phyloP scores from a whole-genome alignment of 352 stramenopile species.

The Phytophthora syringae region DNA sequence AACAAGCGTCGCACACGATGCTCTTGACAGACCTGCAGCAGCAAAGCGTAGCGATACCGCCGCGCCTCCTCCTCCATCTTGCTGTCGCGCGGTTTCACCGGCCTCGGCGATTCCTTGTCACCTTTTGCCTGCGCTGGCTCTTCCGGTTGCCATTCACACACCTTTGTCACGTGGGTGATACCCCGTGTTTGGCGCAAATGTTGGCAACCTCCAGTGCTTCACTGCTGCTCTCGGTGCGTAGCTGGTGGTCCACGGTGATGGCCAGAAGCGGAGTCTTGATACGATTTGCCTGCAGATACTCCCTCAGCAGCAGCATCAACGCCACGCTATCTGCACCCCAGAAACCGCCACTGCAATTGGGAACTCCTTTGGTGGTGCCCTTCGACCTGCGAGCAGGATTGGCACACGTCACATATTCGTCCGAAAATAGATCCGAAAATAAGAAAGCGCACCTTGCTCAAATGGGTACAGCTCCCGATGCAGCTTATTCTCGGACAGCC shows the following conservation, averaged over 20 bases:
- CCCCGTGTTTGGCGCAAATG: conserved; percentile 49
- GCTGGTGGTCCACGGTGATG: conserved; percentile 81
- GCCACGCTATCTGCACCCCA: conserved; percentile 85
- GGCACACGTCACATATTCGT: conserved; percentile 16
- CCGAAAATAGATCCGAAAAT: conserved; percentile 3
- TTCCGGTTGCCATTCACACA: conserved; percentile 56
- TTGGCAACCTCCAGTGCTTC: conserved; percentile 63
- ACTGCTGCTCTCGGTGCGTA: conserved; percentile 66
- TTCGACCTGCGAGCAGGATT: conserved; percentile 18
- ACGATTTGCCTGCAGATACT: conserved; percentile 55
- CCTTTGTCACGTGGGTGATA: conserved; percentile 58
- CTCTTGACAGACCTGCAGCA: conserved; percentile 56
- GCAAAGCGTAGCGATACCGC: conserved; percentile 69
- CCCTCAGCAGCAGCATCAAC: conserved; percentile 73
- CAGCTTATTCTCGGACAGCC: conserved; percentile 49
- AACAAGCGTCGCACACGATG: conserved; percentile 73
- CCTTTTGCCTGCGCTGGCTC: conserved; percentile 8
- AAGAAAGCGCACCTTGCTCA: conserved; percentile 21
- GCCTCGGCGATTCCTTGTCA: neutral
- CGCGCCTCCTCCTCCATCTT: conserved; percentile 83
- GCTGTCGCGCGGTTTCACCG: conserved; percentile 55
- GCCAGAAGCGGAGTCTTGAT: conserved; percentile 74
- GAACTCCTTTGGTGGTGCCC: conserved; percentile 38
- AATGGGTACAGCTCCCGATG: conserved; percentile 46
- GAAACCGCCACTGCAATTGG: conserved; percentile 79